These are phyloP conservation scores for Aciculosporium take DNA, from an alignment of 2,329 filamentous ascomycete genomes.

Conservation along the genomic window DNA sequence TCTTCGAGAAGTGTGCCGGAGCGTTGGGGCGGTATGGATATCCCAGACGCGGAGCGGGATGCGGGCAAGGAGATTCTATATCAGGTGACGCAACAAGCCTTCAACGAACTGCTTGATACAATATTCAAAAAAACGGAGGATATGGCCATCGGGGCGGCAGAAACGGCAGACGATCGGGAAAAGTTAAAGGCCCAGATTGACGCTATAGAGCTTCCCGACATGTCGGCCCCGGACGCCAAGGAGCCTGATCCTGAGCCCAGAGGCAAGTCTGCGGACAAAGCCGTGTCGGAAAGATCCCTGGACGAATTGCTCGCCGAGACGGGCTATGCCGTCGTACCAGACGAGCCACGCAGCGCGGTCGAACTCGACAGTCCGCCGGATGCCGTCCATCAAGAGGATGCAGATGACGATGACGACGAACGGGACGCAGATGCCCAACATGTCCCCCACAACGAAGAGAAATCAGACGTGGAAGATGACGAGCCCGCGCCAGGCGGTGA, in stretches of 20 bases:
- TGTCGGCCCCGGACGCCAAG: slow-evolving; percentile 1
- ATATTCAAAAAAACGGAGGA: slow-evolving; percentile 76
- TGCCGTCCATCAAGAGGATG: slow-evolving; percentile 11
- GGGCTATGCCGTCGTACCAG: slow-evolving; percentile 29
- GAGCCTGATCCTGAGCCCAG: not conserved
- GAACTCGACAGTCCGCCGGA: slow-evolving; percentile 17
- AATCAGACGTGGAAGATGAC: slow-evolving; percentile 12
- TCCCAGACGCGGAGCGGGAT: slow-evolving; percentile 68
- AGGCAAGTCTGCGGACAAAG: not conserved
- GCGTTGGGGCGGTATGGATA: slow-evolving; percentile 63
- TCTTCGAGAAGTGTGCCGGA: slow-evolving; percentile 61
- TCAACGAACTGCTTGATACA: slow-evolving; percentile 81
- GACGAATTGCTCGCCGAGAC: slow-evolving; percentile 26
- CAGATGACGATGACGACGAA: slow-evolving; percentile 4
- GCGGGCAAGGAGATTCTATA: slow-evolving; percentile 81
- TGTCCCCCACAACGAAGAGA: not conserved
- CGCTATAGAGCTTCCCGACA: slow-evolving; percentile 20
- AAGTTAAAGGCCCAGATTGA: slow-evolving; percentile 37
- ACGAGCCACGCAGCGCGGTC: slow-evolving; percentile 18
- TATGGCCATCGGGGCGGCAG: slow-evolving; percentile 51
- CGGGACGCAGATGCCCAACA: not conserved
- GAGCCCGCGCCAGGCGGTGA: slow-evolving; percentile 27
- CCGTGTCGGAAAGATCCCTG: slow-evolving; percentile 13
- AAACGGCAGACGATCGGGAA: slow-evolving; percentile 47
- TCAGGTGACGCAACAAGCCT: slow-evolving; percentile 75